phyloP scores from a whole-genome alignment of 139 green algal genomes.

The Coccomyxa sp. region DNA sequence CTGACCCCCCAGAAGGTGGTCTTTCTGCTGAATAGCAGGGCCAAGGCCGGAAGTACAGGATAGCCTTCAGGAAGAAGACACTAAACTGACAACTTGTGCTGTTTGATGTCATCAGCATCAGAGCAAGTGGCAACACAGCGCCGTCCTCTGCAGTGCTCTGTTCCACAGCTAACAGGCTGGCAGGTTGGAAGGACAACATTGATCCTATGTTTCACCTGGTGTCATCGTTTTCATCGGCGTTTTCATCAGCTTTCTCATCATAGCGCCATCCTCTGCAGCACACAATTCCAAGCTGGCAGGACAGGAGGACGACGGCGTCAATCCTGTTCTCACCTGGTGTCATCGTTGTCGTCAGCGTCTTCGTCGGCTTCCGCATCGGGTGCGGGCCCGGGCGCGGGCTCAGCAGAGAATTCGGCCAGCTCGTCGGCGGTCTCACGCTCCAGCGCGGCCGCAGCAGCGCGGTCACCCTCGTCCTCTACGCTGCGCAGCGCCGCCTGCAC shows the following conservation, averaged over 20 bases:
- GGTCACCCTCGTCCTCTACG: conserved; percentile 78
- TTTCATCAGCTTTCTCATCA: not conserved
- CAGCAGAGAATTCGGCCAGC: conserved; percentile 56
- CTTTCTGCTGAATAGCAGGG: too few species aligned
- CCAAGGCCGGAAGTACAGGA: too few species aligned
- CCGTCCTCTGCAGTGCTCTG: too few species aligned
- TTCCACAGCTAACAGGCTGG: too few species aligned
- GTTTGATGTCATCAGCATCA: too few species aligned
- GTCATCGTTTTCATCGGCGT: not conserved
- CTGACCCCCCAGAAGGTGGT: too few species aligned
- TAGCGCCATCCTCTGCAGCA: not conserved
- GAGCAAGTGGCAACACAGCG: too few species aligned
- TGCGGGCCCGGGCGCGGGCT: conserved; percentile 10
- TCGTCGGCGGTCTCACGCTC: conserved; percentile 51
- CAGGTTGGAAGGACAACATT: too few species aligned
- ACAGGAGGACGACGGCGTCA: not conserved
- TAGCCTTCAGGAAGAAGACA: too few species aligned
- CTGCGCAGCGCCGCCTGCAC: conserved; percentile 58
- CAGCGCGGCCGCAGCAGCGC: conserved; percentile 45
- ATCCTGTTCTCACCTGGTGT: not conserved
- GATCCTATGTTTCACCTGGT: not conserved
- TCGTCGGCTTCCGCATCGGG: not conserved
- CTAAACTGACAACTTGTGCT: too few species aligned
- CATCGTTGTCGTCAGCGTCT: conserved; percentile 10
- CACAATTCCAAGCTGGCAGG: not conserved